Evolutionary conservation across 345 rosid genomes (phyloP), one percentile per base, ranked within the genome.

Genomic region (Euphorbia peplus): DNA sequence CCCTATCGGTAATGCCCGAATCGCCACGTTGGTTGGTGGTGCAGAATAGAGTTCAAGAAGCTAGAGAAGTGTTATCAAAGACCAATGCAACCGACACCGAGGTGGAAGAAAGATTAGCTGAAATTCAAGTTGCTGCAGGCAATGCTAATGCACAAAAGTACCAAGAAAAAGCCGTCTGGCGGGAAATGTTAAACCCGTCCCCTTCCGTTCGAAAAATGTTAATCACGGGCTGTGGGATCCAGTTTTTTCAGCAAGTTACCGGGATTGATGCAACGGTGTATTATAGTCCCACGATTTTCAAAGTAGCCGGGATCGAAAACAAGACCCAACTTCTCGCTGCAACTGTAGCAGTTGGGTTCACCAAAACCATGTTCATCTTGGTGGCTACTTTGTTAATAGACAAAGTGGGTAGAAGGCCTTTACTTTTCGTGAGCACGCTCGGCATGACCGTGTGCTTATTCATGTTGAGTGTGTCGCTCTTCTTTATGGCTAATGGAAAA

Each of bases 141-240:
- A 35, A 25, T 61, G 74, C 71, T 46, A 77, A 51, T 70, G 69
- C 52, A 0, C 73, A 70, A 4, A 77, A 73, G 32, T 56, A 46
- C 29, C 77, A 83, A 66, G 57, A 55, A 24, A 81, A 84, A 68
- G 71, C 68, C 25, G 72, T 76, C 10, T 76, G 75, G 75, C 62
- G 41, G 10, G 75, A 70, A 54, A 39, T 76, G 19, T 29, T 76
- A 47, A 26, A 25, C 21, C 79, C 75, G 8, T 66, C 72, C 16
- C 69, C 79, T 26, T 29, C 59, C 4, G 70, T 70, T 66, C 67
- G 75, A 30, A 52, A 57, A 19, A 70, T 70, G 75, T 48, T 70
- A 56, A 71, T 66, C 28, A 26, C 64, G 10, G 79, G 79, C 25
- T 66, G 61, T 26, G 75, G 79, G 60, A 76, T 70, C 63, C 72